phyloP scores from a whole-genome alignment of 805 yeast species.

The Ogataea ramenticola region DNA sequence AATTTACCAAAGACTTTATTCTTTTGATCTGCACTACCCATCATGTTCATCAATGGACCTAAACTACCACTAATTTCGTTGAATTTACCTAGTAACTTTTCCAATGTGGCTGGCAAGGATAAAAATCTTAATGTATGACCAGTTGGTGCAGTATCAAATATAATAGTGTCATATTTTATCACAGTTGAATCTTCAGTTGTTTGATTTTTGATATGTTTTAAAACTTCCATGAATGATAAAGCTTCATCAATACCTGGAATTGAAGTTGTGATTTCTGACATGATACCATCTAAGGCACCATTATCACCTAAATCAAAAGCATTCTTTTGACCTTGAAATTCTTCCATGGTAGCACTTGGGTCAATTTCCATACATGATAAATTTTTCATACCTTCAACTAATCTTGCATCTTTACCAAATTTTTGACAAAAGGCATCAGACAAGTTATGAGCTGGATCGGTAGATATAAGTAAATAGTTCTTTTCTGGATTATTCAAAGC shows the following conservation, averaged over 20 bases:
- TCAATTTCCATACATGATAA: slow-evolving; percentile 98
- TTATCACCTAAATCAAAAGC: slow-evolving; percentile 47
- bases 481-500: slow-evolving; percentile 76
- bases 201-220: slow-evolving; percentile 90
- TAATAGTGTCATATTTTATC: slow-evolving; percentile 72
- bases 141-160: slow-evolving; percentile 99
- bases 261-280: slow-evolving; percentile 88
- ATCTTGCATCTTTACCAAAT: slow-evolving; percentile 93
- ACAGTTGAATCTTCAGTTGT: slow-evolving; percentile 22
- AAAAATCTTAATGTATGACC: slow-evolving; percentile 95
- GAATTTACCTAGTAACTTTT: slow-evolving; percentile 79
- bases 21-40: slow-evolving; percentile 42
- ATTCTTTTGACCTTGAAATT: slow-evolving; percentile 33
- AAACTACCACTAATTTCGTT: slow-evolving; percentile 78
- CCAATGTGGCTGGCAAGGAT: slow-evolving; percentile 89
- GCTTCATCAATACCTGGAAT: slow-evolving; percentile 99
- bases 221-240: slow-evolving; percentile 92
- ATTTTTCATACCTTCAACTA: slow-evolving; percentile 82
- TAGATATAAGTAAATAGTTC: slow-evolving; percentile 81
- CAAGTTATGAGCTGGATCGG: slow-evolving; percentile 97
- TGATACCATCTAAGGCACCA: slow-evolving; percentile 63
- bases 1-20: slow-evolving; percentile 73
- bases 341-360: slow-evolving; percentile 89
- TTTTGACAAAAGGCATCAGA: slow-evolving; percentile 98
- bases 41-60: slow-evolving; percentile 88